Evolutionary conservation across 345 rosid genomes (phyloP), one percentile per base, ranked within the genome.

Genomic region (Cardamine occulta): DNA sequence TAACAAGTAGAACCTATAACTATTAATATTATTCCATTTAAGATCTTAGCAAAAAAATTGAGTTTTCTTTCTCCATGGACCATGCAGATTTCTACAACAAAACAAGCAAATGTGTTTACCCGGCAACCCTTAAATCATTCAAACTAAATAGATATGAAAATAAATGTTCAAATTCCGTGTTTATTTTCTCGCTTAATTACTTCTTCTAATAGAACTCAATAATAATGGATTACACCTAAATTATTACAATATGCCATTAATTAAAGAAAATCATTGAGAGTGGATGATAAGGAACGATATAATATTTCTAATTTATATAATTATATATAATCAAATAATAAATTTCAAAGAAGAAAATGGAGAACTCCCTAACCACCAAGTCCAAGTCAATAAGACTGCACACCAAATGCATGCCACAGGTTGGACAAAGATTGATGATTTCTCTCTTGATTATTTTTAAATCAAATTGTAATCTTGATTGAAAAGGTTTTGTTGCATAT

Each of bases 381-480:
- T 35, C 57, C 51, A 60, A 60, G 74, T 67, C 78, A 67, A 79
- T 66, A 60, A 61, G 70, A 67, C 58, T 44, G 24, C 82, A 52
- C 53, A 79, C 78, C 78, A 79, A 61, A 67, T 79, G 69, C 81
- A 79, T 73, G 74, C 11, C 61, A 78, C 49, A 64, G 70, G 71
- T 76, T 76, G 66, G 80, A 45, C 44, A 70, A 76, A 44, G 58
- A 63, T 63, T 63, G 53, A 76, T 44, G 18, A 55, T 63, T 68
- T 69, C 64, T 64, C 71, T 57, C 29, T 58, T 66, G 39, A 40
- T 15, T 65, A n/a, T 59, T 29, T 24, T 14, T 15, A 66, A 49
- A 49, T 0, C 32, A 68, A 29, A 51, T 29, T 51, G 17, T 40
- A 29, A 19, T 32, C 18, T 48, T 67, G 34, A 15, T 48, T 39